phyloP scores from a whole-genome alignment of 805 yeast species.

The Isabelozyma heimii region DNA sequence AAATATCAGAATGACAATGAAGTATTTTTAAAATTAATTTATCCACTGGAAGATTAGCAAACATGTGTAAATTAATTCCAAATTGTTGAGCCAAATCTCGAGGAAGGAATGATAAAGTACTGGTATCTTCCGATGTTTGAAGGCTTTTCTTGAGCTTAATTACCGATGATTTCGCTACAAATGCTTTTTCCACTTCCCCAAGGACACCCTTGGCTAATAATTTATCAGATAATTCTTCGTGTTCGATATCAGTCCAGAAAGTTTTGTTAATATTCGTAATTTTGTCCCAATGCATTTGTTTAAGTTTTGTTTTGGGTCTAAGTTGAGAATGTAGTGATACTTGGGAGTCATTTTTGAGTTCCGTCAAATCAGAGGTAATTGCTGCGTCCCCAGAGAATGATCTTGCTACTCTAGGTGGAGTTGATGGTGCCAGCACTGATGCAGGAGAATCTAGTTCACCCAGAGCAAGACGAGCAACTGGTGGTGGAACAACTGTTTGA shows the following conservation, averaged over 20 bases:
- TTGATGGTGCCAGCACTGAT: background rate
- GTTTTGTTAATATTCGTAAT: slow-evolving; percentile 81
- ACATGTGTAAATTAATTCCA: slow-evolving; percentile 87
- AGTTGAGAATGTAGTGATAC: slow-evolving; percentile 4
- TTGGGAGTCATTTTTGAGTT: background rate
- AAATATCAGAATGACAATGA: slow-evolving; percentile 69
- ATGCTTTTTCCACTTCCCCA: slow-evolving; percentile 78
- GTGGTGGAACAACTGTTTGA: slow-evolving; percentile 9
- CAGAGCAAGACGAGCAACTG: slow-evolving; percentile 3
- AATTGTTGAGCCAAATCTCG: slow-evolving; percentile 91
- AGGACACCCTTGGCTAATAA: slow-evolving; percentile 76
- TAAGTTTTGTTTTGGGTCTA: slow-evolving; percentile 72
- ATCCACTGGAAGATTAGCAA: slow-evolving; percentile 57
- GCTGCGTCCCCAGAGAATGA: background rate
- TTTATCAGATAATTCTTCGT: slow-evolving; percentile 57
- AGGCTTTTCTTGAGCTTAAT: slow-evolving; percentile 24
- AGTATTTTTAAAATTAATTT: slow-evolving; percentile 70
- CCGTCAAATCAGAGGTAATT: background rate
- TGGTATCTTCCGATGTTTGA: slow-evolving; percentile 30
- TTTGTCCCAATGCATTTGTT: slow-evolving; percentile 97
- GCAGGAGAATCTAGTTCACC: too few species aligned
- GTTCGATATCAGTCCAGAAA: slow-evolving; percentile 74
- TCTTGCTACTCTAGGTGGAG: background rate
- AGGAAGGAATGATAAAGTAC: slow-evolving; percentile 61
- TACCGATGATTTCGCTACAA: slow-evolving; percentile 71